phyloP scores from a whole-genome alignment of 2,329 filamentous ascomycete genomes.

The Sporothrix curviconia region DNA sequence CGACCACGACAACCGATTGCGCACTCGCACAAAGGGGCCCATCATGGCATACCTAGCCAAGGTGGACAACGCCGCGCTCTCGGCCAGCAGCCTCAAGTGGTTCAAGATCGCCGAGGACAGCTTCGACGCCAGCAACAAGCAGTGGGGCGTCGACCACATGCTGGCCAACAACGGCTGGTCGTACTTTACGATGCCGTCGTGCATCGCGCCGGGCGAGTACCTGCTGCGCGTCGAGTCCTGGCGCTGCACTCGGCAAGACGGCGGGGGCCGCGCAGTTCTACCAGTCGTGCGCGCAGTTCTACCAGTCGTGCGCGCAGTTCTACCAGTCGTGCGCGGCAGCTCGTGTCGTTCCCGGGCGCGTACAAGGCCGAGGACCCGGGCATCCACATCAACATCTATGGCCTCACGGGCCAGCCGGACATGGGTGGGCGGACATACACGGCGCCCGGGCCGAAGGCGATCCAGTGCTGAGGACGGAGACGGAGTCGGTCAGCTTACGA shows the following conservation, averaged over 20 bases:
- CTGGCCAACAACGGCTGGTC: constrained; percentile 38
- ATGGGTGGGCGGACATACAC: constrained; percentile 35
- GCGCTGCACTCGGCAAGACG: constrained; percentile 42
- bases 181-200: constrained; percentile 43
- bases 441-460: constrained; percentile 31
- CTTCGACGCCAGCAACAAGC: constrained; percentile 35
- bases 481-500: too few relatives aligned
- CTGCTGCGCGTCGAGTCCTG: constrained; percentile 48
- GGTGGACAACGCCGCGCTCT: constrained; percentile 43
- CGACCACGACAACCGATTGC: constrained; percentile 49
- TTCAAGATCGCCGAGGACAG: constrained; percentile 51
- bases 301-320: constrained; percentile 35
- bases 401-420: constrained; percentile 34
- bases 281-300: constrained; percentile 38
- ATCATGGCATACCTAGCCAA: constrained; percentile 48
- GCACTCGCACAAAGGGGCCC: constrained; percentile 47
- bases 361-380: constrained; percentile 39
- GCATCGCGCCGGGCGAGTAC: constrained; percentile 48
- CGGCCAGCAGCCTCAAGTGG: constrained; percentile 38
- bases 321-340: constrained; percentile 29
- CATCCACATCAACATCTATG: constrained; percentile 44
- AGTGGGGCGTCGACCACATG: constrained; percentile 44
- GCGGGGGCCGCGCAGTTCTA: constrained; percentile 37
- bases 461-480: constrained; percentile 25
- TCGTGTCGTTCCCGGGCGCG: constrained; percentile 40